Percentiles rank a stretch among this genome's conserved stretches.
phyloP scores from a whole-genome alignment of 306 rosid genomes.

The Oemleria cerasiformis region DNA sequence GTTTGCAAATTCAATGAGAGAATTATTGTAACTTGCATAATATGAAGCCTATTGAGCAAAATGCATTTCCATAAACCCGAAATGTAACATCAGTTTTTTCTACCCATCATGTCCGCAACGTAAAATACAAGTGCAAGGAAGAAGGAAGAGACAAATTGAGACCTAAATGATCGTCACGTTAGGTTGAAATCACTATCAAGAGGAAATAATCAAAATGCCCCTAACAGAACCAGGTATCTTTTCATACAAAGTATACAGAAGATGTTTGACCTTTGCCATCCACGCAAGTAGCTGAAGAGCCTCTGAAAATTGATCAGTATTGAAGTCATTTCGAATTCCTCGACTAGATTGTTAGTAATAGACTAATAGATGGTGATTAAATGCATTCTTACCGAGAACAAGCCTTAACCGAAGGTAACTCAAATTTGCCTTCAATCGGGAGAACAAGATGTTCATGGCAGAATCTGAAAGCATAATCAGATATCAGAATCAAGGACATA shows the following conservation, averaged over 20 bases:
- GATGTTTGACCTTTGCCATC: slow-evolving; percentile 15
- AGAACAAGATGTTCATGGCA: slow-evolving; percentile 34
- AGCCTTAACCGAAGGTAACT: slow-evolving; percentile 50
- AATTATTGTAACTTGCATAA: no score
- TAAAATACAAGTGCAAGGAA: background rate
- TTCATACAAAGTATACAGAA: background rate
- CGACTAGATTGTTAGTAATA: slow-evolving; percentile 4
- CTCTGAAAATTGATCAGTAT: slow-evolving; percentile 19
- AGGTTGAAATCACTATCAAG: background rate
- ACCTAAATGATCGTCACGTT: background rate
- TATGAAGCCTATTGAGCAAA: no score
- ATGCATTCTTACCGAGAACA: slow-evolving; percentile 51
- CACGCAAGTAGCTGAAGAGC: slow-evolving; percentile 17
- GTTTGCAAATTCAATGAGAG: no score
- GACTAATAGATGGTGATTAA: background rate
- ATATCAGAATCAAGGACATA: slow-evolving; percentile 15
- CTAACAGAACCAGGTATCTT: background rate
- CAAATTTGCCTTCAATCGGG: slow-evolving; percentile 45
- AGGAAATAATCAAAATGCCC: background rate
- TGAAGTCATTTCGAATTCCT: background rate
- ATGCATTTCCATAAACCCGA: no score
- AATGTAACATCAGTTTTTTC: no score
- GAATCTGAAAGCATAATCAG: slow-evolving; percentile 48
- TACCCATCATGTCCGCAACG: no score
- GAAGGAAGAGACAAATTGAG: background rate